Evolutionary conservation across 768 basidiomycete species (phyloP), one percentile per base, ranked within the genome.

Genomic region (Asterophora parasitica): DNA sequence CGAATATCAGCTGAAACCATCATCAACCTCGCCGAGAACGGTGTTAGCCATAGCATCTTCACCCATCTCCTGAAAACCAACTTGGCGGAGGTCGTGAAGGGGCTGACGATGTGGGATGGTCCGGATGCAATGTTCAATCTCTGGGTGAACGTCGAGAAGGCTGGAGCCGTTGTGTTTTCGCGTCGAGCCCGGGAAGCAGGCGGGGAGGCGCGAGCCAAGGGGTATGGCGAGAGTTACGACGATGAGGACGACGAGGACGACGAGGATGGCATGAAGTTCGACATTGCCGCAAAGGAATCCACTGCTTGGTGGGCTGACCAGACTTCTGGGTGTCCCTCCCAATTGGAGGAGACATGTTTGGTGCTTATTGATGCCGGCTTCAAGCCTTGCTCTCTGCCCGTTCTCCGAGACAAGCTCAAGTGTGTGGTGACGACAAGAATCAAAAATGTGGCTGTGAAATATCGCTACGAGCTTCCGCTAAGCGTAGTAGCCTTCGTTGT

Each of bases 301-400:
- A 65, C 68, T 15, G 81, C 83, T 1, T 85, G 83, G 82, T 85
- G 82, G 82, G 68, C 66, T n/a, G 83, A 87, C 50, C 72, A 78
- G 17, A 65, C 79, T 26, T 82, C 81, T 41, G 84, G 77, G 3
- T 73, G 71, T 34, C 85, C 85, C 0, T 83, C 83, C 1, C 64
- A 70, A 16, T 65, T 86, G 3, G 82, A 81, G 53, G 85, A 88
- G 58, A 85, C 82, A 0, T 65, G 74, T 19, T 67, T 86, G 70
- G 64, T 63, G 4, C 64, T 85, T 15, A 60, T 86, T 1, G 81
- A 79, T 58, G 59, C 79, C 9, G 82, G 83, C 0, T 85, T 88
- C 54, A 66, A 58, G 4, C 84, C 84, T 0, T 48, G 66, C 33
- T 61, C 55, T 2, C 78, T 72, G 40, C 61, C 72, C 1, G 67